These are phyloP conservation scores for Gonapodya sp. DNA, from an alignment of 192 early-diverging fungal genomes.

Conservation along the genomic window DNA sequence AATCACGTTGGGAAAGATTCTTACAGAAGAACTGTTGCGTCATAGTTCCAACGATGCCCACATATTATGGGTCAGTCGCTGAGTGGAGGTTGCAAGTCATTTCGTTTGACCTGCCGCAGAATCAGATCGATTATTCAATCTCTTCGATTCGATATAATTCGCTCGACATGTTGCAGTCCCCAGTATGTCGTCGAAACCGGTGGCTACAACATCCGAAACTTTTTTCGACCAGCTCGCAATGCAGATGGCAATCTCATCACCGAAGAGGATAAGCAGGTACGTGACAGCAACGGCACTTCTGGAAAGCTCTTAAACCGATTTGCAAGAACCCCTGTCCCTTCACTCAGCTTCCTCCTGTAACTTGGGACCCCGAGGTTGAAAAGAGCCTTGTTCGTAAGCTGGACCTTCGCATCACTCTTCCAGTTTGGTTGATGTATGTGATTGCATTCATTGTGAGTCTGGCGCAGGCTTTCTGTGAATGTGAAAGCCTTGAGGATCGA, in stretches of 20 bases:
- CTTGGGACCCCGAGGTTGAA: slow-evolving; percentile 7
- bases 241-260: background rate
- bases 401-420: background rate
- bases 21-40: no score
- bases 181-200: background rate
- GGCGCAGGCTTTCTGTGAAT: background rate
- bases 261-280: background rate
- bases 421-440: background rate
- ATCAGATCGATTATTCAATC: no score
- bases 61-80: no score
- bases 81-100: no score
- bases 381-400: background rate
- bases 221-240: background rate
- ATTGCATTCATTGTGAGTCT: background rate
- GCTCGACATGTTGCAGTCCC: background rate
- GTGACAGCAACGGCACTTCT: no score
- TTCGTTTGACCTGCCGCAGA: no score
- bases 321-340: background rate
- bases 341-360: background rate
- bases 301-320: no score
- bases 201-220: background rate
- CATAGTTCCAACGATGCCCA: no score
- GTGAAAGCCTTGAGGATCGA: background rate
- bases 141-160: no score
- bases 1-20: no score